Evolutionary conservation across 768 basidiomycete genomes (phyloP), one percentile per base, ranked within the genome.

Genomic region (Phanerodontia chrysosporium): DNA sequence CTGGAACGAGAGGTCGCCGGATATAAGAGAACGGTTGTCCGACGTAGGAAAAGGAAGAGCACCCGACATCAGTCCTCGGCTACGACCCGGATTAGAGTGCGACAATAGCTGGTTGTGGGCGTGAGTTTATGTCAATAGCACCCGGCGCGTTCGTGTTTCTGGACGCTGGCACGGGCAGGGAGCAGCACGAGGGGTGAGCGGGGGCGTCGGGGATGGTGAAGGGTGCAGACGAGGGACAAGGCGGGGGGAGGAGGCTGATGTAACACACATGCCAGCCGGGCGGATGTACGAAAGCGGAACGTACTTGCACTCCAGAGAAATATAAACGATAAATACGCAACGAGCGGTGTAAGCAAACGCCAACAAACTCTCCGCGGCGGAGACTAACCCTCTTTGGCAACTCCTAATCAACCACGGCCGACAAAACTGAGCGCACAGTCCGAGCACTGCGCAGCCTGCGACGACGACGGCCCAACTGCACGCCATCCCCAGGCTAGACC

Each of bases 41-140:
- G 64, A 58, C 45, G 62, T 48, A 48, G 61, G 51, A 42, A 57
- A 64, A 30, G 58, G 57, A 55, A 63, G 62, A 57, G 54, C 54
- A 29, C 35, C 49, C 54, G 62, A 55, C 58, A 60, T 60, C 57
- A 57, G 53, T 44, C 30, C 39, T 42, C 39, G 39, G 39, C 39
- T 42, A 42, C 39, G n/a, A n/a, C n/a, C n/a, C 39, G 39, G 39
- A n/a, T 35, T 49, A 25, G 61, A 42, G 58, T 45, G 35, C 53
- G 45, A 48, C 35, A 36, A 42, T 27, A 55, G 49, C 55, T 45
- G 27, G 22, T 28, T 54, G 44, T 27, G 51, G 32, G 51, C n/a
- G 39, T 25, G 44, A 18, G 45, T 27, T 39, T 55, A 46, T 61
- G 55, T 57, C 60, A 61, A 61, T 49, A 61, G 60, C 60, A 61